phyloP scores from a whole-genome alignment of 2,329 filamentous ascomycete genomes.

The Phoma sp. region DNA sequence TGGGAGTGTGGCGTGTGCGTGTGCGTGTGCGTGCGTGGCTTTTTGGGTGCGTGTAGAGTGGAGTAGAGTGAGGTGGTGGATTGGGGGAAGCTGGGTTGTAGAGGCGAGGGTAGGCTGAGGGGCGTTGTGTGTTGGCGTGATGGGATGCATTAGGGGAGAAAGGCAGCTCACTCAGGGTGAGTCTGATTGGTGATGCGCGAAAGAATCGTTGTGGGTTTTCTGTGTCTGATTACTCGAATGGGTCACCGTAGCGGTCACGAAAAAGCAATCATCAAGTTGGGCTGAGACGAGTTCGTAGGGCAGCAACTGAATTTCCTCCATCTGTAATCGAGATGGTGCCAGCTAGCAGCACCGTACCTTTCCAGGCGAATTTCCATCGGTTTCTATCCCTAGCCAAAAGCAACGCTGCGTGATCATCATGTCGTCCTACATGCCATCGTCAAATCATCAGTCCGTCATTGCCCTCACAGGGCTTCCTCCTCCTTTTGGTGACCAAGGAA shows the following conservation, averaged over 20 bases:
- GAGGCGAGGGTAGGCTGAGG: not conserved
- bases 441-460: slow-evolving; percentile 15
- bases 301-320: slow-evolving; percentile 8
- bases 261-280: slow-evolving; percentile 4
- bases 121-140: not conserved
- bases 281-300: not conserved
- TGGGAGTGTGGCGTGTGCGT: not conserved
- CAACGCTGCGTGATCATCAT: slow-evolving; percentile 16
- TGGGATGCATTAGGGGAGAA: not conserved
- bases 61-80: slow-evolving; percentile 5
- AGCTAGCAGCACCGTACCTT: slow-evolving; percentile 12
- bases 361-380: slow-evolving; percentile 8
- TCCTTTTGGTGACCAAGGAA: slow-evolving; percentile 12
- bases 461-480: slow-evolving; percentile 1
- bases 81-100: not conserved
- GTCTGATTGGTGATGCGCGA: not conserved
- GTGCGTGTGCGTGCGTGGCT: not conserved
- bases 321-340: slow-evolving; percentile 14
- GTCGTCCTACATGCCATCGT: slow-evolving; percentile 10
- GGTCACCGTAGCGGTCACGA: not conserved
- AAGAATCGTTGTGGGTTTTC: not conserved
- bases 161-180: no score
- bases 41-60: not conserved
- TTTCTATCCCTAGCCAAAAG: not conserved
- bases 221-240: not conserved